Conservation (phyloP, 345 rosid species). For the Cardamine occulta region DNA sequence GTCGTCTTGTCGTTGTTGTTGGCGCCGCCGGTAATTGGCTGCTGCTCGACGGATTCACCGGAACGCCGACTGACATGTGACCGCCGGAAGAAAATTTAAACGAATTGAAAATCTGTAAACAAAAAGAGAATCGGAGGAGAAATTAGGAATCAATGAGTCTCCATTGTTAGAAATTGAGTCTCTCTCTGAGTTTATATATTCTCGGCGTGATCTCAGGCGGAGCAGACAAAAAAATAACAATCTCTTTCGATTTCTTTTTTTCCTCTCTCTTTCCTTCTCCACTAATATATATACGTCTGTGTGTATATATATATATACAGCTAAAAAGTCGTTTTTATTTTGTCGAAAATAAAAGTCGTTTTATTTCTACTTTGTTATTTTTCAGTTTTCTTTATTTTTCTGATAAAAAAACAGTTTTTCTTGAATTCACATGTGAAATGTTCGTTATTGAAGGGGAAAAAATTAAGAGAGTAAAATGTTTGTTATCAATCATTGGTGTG, state of each 20-base stretch:
- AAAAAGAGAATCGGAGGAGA: background rate
- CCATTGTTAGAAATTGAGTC: background rate
- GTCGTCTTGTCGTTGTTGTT: constrained; percentile 73
- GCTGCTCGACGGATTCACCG: constrained; percentile 51
- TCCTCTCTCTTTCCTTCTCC: constrained; percentile 16
- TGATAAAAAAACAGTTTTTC: background rate
- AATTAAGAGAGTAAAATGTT: too few species aligned
- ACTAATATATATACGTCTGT: background rate
- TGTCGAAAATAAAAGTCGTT: constrained; percentile 11
- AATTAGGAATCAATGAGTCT: constrained; percentile 17
- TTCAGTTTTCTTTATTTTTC: background rate
- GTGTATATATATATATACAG: constrained; percentile 4
- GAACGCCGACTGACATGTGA: constrained; percentile 62
- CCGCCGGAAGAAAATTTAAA: constrained; percentile 14
- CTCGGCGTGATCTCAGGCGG: constrained; percentile 34
- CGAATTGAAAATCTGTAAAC: background rate
- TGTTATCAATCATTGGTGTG: too few species aligned
- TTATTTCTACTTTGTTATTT: background rate
- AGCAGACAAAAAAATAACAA: constrained; percentile 35
- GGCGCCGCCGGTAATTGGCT: constrained; percentile 56
- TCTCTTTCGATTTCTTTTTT: constrained; percentile 24
- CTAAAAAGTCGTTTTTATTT: constrained; percentile 25
- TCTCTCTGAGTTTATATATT: background rate
- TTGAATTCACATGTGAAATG: constrained; percentile 15
- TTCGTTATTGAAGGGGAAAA: background rate